Percentiles rank a stretch among this genome's conserved stretches.
These are phyloP conservation scores for Zychaea mexicana DNA, from an alignment of 371 early-diverging fungal genomes.

Conservation along the genomic window DNA sequence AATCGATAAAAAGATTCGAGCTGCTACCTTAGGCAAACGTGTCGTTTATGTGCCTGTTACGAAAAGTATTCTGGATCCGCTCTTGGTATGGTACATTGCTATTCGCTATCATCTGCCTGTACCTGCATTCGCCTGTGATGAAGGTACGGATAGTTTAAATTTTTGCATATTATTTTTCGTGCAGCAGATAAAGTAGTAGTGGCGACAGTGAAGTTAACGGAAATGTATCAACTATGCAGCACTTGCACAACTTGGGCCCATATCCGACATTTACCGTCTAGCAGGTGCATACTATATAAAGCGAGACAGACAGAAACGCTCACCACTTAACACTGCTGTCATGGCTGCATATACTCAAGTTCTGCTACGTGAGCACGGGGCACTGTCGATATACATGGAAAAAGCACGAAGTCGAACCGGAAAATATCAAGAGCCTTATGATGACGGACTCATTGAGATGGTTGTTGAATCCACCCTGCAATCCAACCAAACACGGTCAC, in stretches of 20 bases:
- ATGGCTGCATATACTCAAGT: constrained; percentile 53
- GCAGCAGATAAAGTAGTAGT: neutral
- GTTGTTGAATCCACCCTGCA: constrained; percentile 49
- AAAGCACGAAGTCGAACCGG: constrained; percentile 46
- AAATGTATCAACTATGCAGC: constrained; percentile 11
- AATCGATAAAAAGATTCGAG: constrained; percentile 36
- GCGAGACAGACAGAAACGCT: constrained; percentile 39
- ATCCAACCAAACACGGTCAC: constrained; percentile 35
- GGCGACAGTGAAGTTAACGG: no score
- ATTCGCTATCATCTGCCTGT: constrained; percentile 52
- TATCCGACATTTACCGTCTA: constrained; percentile 49
- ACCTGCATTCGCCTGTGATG: constrained; percentile 52
- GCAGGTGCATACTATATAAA: constrained; percentile 51
- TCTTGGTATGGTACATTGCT: constrained; percentile 52
- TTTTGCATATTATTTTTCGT: neutral
- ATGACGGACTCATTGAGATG: constrained; percentile 52
- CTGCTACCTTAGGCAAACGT: constrained; percentile 42
- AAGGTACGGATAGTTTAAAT: no score
- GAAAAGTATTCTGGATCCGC: constrained; percentile 42
- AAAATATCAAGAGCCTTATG: constrained; percentile 40
- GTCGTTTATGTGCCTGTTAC: constrained; percentile 51
- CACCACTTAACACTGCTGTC: constrained; percentile 49
- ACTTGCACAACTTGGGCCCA: constrained; percentile 42
- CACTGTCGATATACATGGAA: constrained; percentile 41
- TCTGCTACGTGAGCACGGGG: constrained; percentile 48